These are phyloP conservation scores for Croton laevigatus DNA, from an alignment of 441 rosid species.

Conservation along the genomic window DNA sequence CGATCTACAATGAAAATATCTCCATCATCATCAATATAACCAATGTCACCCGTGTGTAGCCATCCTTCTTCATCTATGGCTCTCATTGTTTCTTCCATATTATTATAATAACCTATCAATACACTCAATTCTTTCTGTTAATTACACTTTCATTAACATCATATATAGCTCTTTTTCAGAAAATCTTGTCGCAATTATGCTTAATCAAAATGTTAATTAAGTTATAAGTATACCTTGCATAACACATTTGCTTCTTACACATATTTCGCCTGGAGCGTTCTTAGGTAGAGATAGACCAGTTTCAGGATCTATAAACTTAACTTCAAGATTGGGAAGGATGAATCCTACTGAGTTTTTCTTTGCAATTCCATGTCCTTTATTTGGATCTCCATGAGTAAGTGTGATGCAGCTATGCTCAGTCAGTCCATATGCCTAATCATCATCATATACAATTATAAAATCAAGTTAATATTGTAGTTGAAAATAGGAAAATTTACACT, in stretches of 20 bases:
- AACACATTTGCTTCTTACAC: constrained; percentile 88
- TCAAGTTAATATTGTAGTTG: too few species aligned
- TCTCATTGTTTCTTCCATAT: constrained; percentile 67
- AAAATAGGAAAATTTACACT: too few species aligned
- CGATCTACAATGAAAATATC: constrained; percentile 89
- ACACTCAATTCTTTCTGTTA: too few species aligned
- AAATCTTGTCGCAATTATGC: neutral
- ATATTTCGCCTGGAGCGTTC: constrained; percentile 75
- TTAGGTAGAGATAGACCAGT: constrained; percentile 59
- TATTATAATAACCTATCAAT: constrained; percentile 55
- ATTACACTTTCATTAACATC: too few species aligned
- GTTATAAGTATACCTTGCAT: constrained; percentile 54
- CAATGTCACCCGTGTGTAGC: constrained; percentile 91
- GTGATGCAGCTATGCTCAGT: constrained; percentile 98
- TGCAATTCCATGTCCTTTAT: constrained; percentile 43
- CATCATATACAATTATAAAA: too few species aligned
- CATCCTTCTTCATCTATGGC: constrained; percentile 74
- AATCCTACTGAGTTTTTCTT: constrained; percentile 90
- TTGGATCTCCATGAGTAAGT: constrained; percentile 69
- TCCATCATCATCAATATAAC: constrained; percentile 85
- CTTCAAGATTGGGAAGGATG: constrained; percentile 76
- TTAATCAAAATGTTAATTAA: neutral
- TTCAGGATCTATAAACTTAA: constrained; percentile 84
- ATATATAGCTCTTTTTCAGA: too few species aligned
- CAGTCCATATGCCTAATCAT: constrained; percentile 74